A percentile compares a stretch with the other conserved stretches of the same genome.
phyloP scores from a whole-genome alignment of 2,329 filamentous ascomycete species.

The Whalleya microplaca region DNA sequence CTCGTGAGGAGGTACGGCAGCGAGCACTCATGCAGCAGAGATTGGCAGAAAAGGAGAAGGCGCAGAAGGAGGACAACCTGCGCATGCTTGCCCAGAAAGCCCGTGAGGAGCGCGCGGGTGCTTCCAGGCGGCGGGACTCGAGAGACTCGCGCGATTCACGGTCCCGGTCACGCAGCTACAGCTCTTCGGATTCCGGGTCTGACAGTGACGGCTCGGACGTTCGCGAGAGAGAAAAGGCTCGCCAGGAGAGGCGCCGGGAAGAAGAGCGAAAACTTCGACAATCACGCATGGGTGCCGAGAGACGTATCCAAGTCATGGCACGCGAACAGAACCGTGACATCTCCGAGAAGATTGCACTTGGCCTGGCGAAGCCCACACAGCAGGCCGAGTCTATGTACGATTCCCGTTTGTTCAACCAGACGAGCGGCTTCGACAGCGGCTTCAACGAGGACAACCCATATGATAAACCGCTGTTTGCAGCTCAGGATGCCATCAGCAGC shows the following conservation, averaged over 20 bases:
- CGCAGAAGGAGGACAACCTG: constrained; percentile 89
- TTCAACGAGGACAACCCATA: constrained; percentile 98
- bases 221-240: constrained; percentile 75
- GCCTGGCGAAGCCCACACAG: constrained; percentile 91
- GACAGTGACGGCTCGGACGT: constrained; percentile 70
- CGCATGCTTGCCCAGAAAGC: constrained; percentile 89
- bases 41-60: constrained; percentile 94
- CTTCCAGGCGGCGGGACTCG: constrained; percentile 51
- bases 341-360: constrained; percentile 93
- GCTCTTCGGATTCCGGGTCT: constrained; percentile 55
- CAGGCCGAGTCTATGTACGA: constrained; percentile 96
- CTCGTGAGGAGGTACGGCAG: constrained; percentile 92
- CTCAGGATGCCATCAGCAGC: constrained; percentile 90
- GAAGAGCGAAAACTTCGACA: constrained; percentile 89
- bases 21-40: constrained; percentile 94
- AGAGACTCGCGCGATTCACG: constrained; percentile 46
- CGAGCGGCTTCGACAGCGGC: constrained; percentile 84
- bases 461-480: constrained; percentile 95
- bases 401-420: constrained; percentile 91
- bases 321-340: constrained; percentile 96
- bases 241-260: constrained; percentile 78
- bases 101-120: constrained; percentile 73
- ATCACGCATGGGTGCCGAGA: constrained; percentile 93
- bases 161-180: constrained; percentile 55
- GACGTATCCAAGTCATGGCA: constrained; percentile 88